Percentiles rank a stretch among this genome's conserved stretches.
phyloP scores from a whole-genome alignment of 768 basidiomycete genomes.

The Termitomyces eurrhizus region DNA sequence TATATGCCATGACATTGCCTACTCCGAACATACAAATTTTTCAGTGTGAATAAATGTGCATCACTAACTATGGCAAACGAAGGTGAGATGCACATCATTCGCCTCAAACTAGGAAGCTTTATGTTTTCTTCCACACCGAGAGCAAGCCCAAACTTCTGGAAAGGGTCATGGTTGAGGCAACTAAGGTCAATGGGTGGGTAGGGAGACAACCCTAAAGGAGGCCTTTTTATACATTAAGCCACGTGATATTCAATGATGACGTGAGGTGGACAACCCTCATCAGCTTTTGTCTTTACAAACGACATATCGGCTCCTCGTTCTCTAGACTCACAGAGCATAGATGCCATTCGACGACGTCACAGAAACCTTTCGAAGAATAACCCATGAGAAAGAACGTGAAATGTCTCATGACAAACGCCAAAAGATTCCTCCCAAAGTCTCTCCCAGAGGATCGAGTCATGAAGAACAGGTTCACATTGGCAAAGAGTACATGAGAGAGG shows the following conservation, averaged over 20 bases:
- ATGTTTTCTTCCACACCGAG: slow-evolving; percentile 25
- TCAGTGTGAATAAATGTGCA: slow-evolving; percentile 19
- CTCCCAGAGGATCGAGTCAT: slow-evolving; percentile 28
- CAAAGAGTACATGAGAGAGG: slow-evolving; percentile 72
- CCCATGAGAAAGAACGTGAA: slow-evolving; percentile 42
- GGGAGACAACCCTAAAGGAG: neutral
- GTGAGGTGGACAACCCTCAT: neutral
- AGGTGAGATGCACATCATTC: slow-evolving; percentile 45
- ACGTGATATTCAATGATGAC: slow-evolving; percentile 2
- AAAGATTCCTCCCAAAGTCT: slow-evolving; percentile 33
- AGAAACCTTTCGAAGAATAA: slow-evolving; percentile 50
- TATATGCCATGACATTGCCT: neutral
- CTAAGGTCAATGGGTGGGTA: neutral
- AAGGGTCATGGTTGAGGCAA: slow-evolving; percentile 4
- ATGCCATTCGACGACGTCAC: slow-evolving; percentile 66
- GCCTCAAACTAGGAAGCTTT: slow-evolving; percentile 71
- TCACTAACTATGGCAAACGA: slow-evolving; percentile 60
- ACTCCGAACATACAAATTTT: neutral
- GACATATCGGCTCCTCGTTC: neutral
- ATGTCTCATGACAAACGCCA: slow-evolving; percentile 47
- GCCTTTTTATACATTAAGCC: neutral
- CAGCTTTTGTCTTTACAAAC: neutral
- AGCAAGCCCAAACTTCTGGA: slow-evolving; percentile 7
- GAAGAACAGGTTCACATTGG: slow-evolving; percentile 40
- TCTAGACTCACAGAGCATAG: slow-evolving; percentile 1